These are phyloP conservation scores for Knufia petricola DNA, from an alignment of 2,329 filamentous ascomycete species.

Conservation along the genomic window DNA sequence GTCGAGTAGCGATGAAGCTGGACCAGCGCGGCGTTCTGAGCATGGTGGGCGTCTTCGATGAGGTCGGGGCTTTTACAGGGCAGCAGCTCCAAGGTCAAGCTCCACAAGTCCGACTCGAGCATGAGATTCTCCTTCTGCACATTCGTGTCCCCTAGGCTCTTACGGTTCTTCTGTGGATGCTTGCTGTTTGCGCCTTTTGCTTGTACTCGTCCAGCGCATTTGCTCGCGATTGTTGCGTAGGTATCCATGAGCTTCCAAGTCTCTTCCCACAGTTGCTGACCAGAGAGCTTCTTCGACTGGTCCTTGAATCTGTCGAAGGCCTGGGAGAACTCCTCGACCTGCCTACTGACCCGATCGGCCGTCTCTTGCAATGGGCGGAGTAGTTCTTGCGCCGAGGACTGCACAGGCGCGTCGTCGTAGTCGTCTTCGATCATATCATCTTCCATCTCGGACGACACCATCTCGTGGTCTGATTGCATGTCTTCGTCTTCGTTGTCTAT, in stretches of 20 bases:
- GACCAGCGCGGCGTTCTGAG: slow-evolving; percentile 32
- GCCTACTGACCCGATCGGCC: slow-evolving; percentile 61
- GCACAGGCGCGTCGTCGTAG: slow-evolving; percentile 20
- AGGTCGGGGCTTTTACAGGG: slow-evolving; percentile 56
- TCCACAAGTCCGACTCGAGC: slow-evolving; percentile 80
- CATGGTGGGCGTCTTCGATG: slow-evolving; percentile 30
- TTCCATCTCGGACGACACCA: slow-evolving; percentile 23
- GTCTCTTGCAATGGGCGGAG: slow-evolving; percentile 54
- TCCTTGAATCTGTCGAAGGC: slow-evolving; percentile 64
- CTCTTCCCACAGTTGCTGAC: slow-evolving; percentile 41
- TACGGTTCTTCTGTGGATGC: slow-evolving; percentile 12
- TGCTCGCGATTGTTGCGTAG: slow-evolving; percentile 51
- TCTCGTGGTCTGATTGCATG: slow-evolving; percentile 26
- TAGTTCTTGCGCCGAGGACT: slow-evolving; percentile 35
- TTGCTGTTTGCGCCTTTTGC: slow-evolving; percentile 7
- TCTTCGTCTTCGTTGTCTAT: slow-evolving; percentile 22
- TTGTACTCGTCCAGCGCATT: slow-evolving; percentile 25
- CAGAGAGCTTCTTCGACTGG: slow-evolving; percentile 30
- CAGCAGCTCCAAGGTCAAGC: slow-evolving; percentile 51
- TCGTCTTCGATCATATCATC: slow-evolving; percentile 25
- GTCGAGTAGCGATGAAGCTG: slow-evolving; percentile 47
- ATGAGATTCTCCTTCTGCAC: slow-evolving; percentile 56
- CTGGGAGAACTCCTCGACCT: slow-evolving; percentile 80
- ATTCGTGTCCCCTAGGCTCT: slow-evolving; percentile 24
- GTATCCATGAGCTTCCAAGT: slow-evolving; percentile 59